Conservation (phyloP, 805 yeast genomes). For the Kuraishia molischiana region DNA sequence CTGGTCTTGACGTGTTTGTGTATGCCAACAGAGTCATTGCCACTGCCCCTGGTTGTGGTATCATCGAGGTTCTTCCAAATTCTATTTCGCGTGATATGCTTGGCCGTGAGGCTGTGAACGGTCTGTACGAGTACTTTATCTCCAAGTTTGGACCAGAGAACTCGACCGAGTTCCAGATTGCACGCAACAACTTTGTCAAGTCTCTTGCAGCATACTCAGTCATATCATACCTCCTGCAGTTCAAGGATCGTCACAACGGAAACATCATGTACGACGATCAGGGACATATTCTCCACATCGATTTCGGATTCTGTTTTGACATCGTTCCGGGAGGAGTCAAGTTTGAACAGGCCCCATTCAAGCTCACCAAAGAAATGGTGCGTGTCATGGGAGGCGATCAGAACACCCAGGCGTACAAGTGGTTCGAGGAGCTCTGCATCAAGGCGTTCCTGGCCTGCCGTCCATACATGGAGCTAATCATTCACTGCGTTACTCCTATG, state of each 20-base stretch:
- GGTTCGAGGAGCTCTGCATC: constrained; percentile 94
- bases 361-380: constrained; percentile 93
- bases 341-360: constrained; percentile 97
- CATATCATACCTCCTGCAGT: constrained; percentile 81
- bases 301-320: constrained; percentile 97
- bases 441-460: constrained; percentile 86
- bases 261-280: constrained; percentile 92
- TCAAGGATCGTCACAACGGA: constrained; percentile 97
- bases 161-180: constrained; percentile 80
- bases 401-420: constrained; percentile 74
- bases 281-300: constrained; percentile 93
- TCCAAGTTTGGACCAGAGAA: constrained; percentile 94
- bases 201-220: constrained; percentile 93
- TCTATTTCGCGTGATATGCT: constrained; percentile 95
- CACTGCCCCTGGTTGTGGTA: constrained; percentile 99
- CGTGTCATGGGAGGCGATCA: constrained; percentile 89
- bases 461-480: constrained; percentile 77
- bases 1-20: constrained; percentile 84
- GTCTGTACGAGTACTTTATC: constrained; percentile 83
- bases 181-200: constrained; percentile 86
- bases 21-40: constrained; percentile 96
- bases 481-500: constrained; percentile 87
- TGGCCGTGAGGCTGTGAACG: constrained; percentile 98
- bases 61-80: constrained; percentile 93
- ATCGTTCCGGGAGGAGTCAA: constrained; percentile 98